Evolutionary conservation across 805 yeast species (phyloP).

Genomic region (Candida sithepensis): DNA sequence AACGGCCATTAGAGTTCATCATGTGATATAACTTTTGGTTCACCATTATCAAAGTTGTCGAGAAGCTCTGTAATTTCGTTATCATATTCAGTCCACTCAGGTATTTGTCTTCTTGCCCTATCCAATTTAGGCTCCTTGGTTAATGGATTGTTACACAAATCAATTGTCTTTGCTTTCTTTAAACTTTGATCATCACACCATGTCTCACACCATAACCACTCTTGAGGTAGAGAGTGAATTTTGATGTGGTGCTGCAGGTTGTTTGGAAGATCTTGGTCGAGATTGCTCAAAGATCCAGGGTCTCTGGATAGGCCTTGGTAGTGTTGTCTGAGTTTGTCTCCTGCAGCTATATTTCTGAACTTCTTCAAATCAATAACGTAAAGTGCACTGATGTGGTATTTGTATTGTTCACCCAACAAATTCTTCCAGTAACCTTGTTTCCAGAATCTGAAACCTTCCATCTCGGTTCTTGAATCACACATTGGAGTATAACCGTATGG

Average conservation of each 20-base stretch:
- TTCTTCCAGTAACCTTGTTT: constrained; percentile 86
- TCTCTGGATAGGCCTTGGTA: constrained; percentile 81
- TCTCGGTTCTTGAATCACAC: constrained; percentile 76
- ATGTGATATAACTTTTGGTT: not conserved
- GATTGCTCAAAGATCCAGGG: constrained; percentile 70
- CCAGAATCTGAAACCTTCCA: constrained; percentile 91
- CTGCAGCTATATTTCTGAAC: constrained; percentile 67
- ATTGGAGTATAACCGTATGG: constrained; percentile 86
- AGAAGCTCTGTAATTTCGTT: constrained; percentile 40
- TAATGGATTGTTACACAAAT: constrained; percentile 78
- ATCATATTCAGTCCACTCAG: constrained; percentile 75
- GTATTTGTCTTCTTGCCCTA: constrained; percentile 69
- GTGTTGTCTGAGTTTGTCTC: constrained; percentile 77
- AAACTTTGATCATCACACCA: constrained; percentile 75
- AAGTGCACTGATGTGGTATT: constrained; percentile 81
- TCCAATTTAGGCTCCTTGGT: constrained; percentile 77
- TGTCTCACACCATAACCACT: constrained; percentile 93
- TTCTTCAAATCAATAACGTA: constrained; percentile 72
- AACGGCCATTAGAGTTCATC: constrained; percentile 12
- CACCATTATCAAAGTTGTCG: not conserved
- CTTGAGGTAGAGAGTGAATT: constrained; percentile 71
- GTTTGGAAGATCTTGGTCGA: constrained; percentile 94
- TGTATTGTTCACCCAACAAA: constrained; percentile 50
- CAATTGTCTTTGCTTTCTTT: constrained; percentile 69
- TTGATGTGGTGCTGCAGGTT: constrained; percentile 67